phyloP scores from a whole-genome alignment of 257 asterid genomes.

The Eustoma russellianum region DNA sequence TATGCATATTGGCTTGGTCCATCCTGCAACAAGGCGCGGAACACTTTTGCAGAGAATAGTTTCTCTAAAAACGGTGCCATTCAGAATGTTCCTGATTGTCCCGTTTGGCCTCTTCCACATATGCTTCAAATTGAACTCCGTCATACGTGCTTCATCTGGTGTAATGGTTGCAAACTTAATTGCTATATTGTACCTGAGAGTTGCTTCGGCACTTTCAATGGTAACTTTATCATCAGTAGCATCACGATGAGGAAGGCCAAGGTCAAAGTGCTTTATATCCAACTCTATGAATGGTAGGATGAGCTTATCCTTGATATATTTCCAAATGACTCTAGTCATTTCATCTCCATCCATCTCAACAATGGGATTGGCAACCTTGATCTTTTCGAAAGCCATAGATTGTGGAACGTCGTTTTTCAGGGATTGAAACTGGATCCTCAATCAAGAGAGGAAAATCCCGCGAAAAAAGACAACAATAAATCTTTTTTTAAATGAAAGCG shows the following conservation, averaged over 20 bases:
- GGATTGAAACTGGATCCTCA: too few relatives aligned
- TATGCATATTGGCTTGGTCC: slow-evolving; percentile 94
- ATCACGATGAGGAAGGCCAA: slow-evolving; percentile 88
- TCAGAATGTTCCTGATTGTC: slow-evolving; percentile 88
- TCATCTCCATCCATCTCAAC: slow-evolving; percentile 99
- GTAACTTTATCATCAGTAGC: slow-evolving; percentile 95
- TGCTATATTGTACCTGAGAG: slow-evolving; percentile 95
- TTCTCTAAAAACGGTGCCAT: slow-evolving; percentile 94
- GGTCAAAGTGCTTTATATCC: slow-evolving; percentile 92
- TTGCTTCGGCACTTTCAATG: slow-evolving; percentile 92
- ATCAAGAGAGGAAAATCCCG: too few relatives aligned
- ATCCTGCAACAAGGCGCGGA: slow-evolving; percentile 91
- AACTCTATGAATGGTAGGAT: slow-evolving; percentile 81
- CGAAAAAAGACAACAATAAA: too few relatives aligned
- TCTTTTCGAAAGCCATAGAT: slow-evolving; percentile 69
- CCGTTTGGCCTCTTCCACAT: slow-evolving; percentile 99
- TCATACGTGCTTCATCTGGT: slow-evolving; percentile 89
- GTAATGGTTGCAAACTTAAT: slow-evolving; percentile 96
- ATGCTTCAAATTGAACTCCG: slow-evolving; percentile 65
- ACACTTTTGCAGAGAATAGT: slow-evolving; percentile 87
- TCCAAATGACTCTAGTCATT: slow-evolving; percentile 97
- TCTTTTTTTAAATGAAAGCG: too few relatives aligned
- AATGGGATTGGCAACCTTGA: slow-evolving; percentile 92
- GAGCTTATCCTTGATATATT: slow-evolving; percentile 86
- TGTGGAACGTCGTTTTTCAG: too few relatives aligned